These are phyloP conservation scores for Alternaria arbusti DNA, from an alignment of 2,329 filamentous ascomycete species.

Conservation along the genomic window DNA sequence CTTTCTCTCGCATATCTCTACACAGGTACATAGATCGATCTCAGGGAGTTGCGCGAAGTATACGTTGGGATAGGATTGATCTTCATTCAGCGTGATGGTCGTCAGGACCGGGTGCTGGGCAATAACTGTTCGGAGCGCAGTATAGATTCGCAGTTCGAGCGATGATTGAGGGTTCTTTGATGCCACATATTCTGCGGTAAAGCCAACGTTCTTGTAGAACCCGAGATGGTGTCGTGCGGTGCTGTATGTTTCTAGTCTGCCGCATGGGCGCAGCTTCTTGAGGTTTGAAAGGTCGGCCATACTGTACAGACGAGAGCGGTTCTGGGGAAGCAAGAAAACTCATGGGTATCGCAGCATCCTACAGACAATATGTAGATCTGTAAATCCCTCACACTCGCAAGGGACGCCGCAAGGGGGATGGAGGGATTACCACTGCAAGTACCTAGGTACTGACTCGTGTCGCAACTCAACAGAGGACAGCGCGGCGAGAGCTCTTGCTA, in stretches of 20 bases:
- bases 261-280: slow-evolving; percentile 27
- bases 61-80: slow-evolving; percentile 44
- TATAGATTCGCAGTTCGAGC: slow-evolving; percentile 44
- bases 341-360: background rate
- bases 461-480: background rate
- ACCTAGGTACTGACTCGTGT: background rate
- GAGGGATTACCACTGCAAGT: background rate
- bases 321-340: background rate
- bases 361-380: background rate
- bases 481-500: background rate
- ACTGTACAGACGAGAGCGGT: background rate
- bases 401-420: background rate
- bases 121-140: slow-evolving; percentile 47
- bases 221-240: slow-evolving; percentile 52
- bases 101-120: slow-evolving; percentile 52
- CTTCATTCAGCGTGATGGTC: slow-evolving; percentile 51
- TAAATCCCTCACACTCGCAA: background rate
- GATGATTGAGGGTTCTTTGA: background rate
- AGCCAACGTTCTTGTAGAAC: slow-evolving; percentile 54
- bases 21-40: slow-evolving; percentile 50
- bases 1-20: slow-evolving; percentile 42
- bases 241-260: slow-evolving; percentile 54
- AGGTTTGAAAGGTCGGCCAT: slow-evolving; percentile 10
- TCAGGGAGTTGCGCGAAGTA: slow-evolving; percentile 55
- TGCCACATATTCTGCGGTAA: slow-evolving; percentile 43